Conservation (phyloP, 768 basidiomycete genomes). For the Asterophora parasitica region DNA sequence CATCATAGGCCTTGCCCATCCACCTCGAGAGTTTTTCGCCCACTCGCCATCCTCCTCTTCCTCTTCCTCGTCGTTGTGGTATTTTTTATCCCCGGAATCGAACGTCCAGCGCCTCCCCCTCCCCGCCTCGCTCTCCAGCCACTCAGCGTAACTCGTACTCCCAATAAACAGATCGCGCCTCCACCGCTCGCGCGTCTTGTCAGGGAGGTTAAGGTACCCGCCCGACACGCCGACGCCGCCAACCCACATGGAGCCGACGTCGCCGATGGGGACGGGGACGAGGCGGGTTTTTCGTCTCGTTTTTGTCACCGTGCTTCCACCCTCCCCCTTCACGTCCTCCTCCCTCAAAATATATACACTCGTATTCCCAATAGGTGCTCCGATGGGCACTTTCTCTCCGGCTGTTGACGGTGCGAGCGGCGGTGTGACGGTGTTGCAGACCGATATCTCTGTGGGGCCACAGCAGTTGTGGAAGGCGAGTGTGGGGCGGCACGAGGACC, state of each 20-base stretch:
- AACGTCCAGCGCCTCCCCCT: too few species aligned
- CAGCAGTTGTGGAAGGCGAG: conserved; percentile 44
- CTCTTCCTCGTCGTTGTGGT: conserved; percentile 5
- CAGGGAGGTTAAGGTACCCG: conserved; percentile 53
- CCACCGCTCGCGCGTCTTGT: conserved; percentile 50
- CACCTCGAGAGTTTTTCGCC: conserved; percentile 9
- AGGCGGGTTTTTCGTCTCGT: too few species aligned
- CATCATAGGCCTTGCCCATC: conserved; percentile 34
- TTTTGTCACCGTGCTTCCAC: too few species aligned
- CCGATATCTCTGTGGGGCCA: conserved; percentile 51
- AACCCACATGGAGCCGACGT: conserved; percentile 52
- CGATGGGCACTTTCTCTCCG: conserved; percentile 39
- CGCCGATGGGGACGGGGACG: conserved; percentile 27
- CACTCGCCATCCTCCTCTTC: conserved; percentile 8
- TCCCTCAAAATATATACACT: conserved; percentile 31
- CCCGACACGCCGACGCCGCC: conserved; percentile 53
- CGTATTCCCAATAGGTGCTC: conserved; percentile 48
- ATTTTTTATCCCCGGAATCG: too few species aligned
- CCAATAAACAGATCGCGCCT: conserved; percentile 42
- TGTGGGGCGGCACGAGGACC: conserved; percentile 29
- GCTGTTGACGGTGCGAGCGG: conserved; percentile 28
- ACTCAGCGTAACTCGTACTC: conserved; percentile 33
- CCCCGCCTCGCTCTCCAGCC: too few species aligned
- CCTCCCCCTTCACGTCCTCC: not conserved
- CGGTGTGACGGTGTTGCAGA: conserved; percentile 45